These are phyloP conservation scores for Oehlia diaphana DNA, from an alignment of 192 early-diverging fungal genomes.

Conservation along the genomic window DNA sequence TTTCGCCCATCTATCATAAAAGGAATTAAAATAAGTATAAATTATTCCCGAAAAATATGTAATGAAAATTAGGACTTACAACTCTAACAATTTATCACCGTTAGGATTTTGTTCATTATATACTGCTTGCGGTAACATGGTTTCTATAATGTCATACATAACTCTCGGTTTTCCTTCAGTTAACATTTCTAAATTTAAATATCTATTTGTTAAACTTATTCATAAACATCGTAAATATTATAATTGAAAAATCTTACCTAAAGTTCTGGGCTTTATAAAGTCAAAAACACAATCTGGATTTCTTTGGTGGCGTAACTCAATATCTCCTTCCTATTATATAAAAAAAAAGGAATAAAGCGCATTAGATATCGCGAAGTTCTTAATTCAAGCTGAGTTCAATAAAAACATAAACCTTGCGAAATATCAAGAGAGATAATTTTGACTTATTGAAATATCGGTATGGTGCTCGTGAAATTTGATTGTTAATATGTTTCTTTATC, in stretches of 20 bases:
- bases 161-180: slow-evolving; percentile 82
- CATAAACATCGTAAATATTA: not conserved
- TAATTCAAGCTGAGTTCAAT: not conserved
- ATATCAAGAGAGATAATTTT: slow-evolving; percentile 87
- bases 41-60: not conserved
- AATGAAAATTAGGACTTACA: slow-evolving; percentile 57
- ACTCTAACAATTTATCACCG: slow-evolving; percentile 71
- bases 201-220: not conserved
- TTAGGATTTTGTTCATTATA: slow-evolving; percentile 62
- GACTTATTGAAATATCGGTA: slow-evolving; percentile 82
- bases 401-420: slow-evolving; percentile 63
- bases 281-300: slow-evolving; percentile 96
- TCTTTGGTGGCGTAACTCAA: slow-evolving; percentile 91
- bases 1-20: slow-evolving; percentile 50
- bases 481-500: slow-evolving; percentile 84
- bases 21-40: not conserved
- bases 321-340: slow-evolving; percentile 66
- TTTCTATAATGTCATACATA: slow-evolving; percentile 87
- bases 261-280: slow-evolving; percentile 76
- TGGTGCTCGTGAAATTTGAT: slow-evolving; percentile 69
- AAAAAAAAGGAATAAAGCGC: too few species aligned
- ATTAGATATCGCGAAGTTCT: not conserved
- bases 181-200: slow-evolving; percentile 36
- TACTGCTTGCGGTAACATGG: slow-evolving; percentile 77
- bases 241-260: slow-evolving; percentile 20